Conservation (phyloP, 495 filamentous ascomycete genomes). For the Clavariopsis aquatica region DNA sequence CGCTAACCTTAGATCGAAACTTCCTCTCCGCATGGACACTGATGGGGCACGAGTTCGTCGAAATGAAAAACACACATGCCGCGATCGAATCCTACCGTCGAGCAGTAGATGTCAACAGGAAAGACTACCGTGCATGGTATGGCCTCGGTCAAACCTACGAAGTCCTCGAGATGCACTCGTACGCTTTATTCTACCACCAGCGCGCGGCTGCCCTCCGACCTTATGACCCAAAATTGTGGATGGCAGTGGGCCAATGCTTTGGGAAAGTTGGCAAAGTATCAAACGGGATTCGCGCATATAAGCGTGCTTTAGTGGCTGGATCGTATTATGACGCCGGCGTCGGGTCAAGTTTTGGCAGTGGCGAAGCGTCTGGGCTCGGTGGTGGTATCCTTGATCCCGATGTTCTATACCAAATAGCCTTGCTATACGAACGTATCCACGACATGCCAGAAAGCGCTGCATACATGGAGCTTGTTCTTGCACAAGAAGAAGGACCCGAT, state of each 20-base stretch:
- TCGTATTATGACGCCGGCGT: conserved; percentile 69
- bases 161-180: conserved; percentile 95
- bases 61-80: conserved; percentile 98
- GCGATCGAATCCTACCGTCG: conserved; percentile 96
- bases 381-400: conserved; percentile 79
- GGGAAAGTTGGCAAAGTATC: conserved; percentile 78
- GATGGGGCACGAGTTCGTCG: conserved; percentile 99
- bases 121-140: conserved; percentile 98
- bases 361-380: conserved; percentile 33
- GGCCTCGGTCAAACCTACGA: conserved; percentile 97
- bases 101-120: conserved; percentile 93
- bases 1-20: conserved; percentile 87
- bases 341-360: conserved; percentile 44
- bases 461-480: conserved; percentile 93
- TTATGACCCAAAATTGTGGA: conserved; percentile 98
- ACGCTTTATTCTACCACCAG: conserved; percentile 96
- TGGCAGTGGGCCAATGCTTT: conserved; percentile 88
- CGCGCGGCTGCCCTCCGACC: conserved; percentile 86
- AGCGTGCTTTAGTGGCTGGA: conserved; percentile 83
- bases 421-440: conserved; percentile 77
- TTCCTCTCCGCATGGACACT: conserved; percentile 96
- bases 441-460: conserved; percentile 76
- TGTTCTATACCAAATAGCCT: conserved; percentile 83
- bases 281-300: conserved; percentile 91
- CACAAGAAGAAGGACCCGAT: conserved; percentile 74